A percentile compares a stretch with the other conserved stretches of the same genome.
These are phyloP conservation scores for Geotrichum reessii DNA, from an alignment of 1,139 yeast species.

Conservation along the genomic window DNA sequence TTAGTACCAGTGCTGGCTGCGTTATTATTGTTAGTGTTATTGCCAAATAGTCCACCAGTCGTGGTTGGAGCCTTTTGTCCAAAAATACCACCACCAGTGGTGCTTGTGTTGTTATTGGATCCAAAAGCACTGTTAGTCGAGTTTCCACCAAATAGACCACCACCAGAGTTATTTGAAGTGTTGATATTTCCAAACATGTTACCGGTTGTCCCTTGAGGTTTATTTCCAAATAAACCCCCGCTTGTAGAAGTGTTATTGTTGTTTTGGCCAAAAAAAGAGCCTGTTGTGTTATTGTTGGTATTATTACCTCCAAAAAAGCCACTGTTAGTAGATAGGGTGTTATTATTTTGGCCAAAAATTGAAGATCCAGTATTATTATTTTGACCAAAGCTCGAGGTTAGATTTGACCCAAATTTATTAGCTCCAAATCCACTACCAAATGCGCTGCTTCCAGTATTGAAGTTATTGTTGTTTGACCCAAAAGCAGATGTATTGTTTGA, in stretches of 20 bases:
- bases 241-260: conserved; percentile 23
- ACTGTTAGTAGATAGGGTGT: conserved; percentile 23
- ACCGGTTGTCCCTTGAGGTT: conserved; percentile 21
- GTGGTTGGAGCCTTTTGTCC: conserved; percentile 21
- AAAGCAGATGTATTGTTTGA: conserved; percentile 14
- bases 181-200: conserved; percentile 26
- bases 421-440: neutral
- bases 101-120: conserved; percentile 21
- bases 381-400: neutral
- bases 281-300: neutral
- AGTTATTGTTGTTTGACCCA: conserved; percentile 16
- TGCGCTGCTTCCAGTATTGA: conserved; percentile 18
- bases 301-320: conserved; percentile 29
- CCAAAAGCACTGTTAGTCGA: conserved; percentile 20
- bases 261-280: neutral
- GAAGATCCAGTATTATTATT: neutral
- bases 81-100: conserved; percentile 32
- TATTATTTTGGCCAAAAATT: neutral
- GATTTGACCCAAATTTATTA: neutral
- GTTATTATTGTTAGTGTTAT: conserved; percentile 16
- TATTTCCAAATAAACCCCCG: conserved; percentile 41
- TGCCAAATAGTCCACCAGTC: conserved; percentile 30
- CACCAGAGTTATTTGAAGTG: conserved; percentile 21
- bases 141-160: conserved; percentile 19
- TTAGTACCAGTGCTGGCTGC: neutral